These are phyloP conservation scores for Cladosporium sp. DNA, from an alignment of 2,329 filamentous ascomycete species.

Conservation along the genomic window DNA sequence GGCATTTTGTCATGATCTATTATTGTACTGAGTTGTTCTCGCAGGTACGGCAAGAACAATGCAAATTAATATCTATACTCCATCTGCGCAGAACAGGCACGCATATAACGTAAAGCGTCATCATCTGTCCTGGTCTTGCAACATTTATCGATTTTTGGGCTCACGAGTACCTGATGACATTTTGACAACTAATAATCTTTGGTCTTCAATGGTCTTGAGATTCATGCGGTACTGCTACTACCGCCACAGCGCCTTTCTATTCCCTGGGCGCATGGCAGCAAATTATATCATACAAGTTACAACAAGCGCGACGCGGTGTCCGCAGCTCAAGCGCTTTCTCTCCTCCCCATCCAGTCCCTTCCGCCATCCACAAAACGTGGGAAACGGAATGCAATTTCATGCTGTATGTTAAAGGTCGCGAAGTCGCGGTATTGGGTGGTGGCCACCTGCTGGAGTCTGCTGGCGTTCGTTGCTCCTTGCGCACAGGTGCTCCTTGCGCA, in stretches of 20 bases:
- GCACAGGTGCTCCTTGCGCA: not conserved
- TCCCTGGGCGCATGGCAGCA: no score
- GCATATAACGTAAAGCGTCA: not conserved
- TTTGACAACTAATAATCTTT: not conserved
- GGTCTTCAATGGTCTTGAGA: not conserved
- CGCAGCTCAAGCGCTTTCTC: not conserved
- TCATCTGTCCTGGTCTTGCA: not conserved
- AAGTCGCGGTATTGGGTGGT: not conserved
- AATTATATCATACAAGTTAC: constrained; percentile 12
- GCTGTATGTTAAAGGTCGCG: not conserved
- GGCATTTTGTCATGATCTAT: not conserved
- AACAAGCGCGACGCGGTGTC: not conserved
- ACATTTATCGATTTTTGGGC: not conserved
- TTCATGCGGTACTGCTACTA: not conserved
- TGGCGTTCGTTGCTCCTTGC: not conserved
- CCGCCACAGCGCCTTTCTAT: not conserved
- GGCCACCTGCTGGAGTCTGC: not conserved
- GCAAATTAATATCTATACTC: not conserved
- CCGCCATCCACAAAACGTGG: not conserved
- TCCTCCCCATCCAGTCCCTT: not conserved
- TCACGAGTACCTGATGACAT: not conserved
- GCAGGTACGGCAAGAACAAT: not conserved
- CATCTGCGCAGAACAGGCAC: not conserved
- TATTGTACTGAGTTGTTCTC: not conserved
- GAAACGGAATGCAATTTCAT: not conserved